These are phyloP conservation scores for Brassica napus DNA, from an alignment of 345 rosid genomes.

Conservation along the genomic window DNA sequence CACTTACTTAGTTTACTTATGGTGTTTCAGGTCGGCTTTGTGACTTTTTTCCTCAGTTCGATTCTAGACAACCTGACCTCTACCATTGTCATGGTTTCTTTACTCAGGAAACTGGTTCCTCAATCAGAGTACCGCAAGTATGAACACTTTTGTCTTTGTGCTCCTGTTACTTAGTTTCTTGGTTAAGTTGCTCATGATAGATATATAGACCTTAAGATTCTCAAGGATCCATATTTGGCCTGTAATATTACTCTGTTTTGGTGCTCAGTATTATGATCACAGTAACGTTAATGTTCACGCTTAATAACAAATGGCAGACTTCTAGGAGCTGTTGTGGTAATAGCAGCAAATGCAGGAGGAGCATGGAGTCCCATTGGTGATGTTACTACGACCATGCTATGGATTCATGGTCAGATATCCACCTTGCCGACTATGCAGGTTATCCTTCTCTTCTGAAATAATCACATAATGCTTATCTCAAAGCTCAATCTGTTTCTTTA, in stretches of 20 bases:
- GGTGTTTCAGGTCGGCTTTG: slow-evolving; percentile 74
- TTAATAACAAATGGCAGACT: slow-evolving; percentile 56
- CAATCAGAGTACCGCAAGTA: slow-evolving; percentile 95
- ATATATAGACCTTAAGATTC: not conserved
- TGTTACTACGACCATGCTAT: slow-evolving; percentile 96
- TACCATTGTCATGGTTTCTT: slow-evolving; percentile 94
- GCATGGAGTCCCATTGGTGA: slow-evolving; percentile 99
- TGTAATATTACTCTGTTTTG: not conserved
- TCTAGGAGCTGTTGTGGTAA: slow-evolving; percentile 91
- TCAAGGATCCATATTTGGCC: not conserved
- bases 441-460: slow-evolving; percentile 24
- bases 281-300: not conserved
- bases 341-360: slow-evolving; percentile 99
- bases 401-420: slow-evolving; percentile 97
- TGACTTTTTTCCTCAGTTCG: slow-evolving; percentile 89
- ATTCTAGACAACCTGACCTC: slow-evolving; percentile 94
- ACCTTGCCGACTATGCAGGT: slow-evolving; percentile 90
- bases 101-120: slow-evolving; percentile 84
- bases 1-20: slow-evolving; percentile 13
- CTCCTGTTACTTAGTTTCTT: not conserved
- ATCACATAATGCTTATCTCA: too few species aligned
- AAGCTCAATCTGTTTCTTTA: too few species aligned
- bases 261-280: not conserved
- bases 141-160: slow-evolving; percentile 33
- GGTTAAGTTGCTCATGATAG: not conserved